Evolutionary conservation across 202 grass and related monocot genomes (phyloP).

Genomic region (Cymbopogon flexuosus): DNA sequence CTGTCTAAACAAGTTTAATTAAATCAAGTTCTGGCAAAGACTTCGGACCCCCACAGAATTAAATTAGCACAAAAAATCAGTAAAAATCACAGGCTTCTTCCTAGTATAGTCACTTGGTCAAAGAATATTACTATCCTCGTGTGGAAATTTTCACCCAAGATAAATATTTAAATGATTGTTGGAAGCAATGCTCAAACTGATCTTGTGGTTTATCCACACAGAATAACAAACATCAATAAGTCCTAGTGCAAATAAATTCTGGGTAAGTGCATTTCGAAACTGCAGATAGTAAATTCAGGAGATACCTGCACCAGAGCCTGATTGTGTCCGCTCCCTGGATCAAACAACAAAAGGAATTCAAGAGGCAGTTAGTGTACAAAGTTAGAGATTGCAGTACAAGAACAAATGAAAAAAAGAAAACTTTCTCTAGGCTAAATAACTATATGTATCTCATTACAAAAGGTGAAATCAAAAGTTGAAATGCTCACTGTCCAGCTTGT

Average conservation of each 20-base stretch:
- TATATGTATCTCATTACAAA: neutral
- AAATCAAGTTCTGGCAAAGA: neutral
- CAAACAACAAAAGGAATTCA: conserved; percentile 16
- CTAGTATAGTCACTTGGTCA: neutral
- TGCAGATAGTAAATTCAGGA: neutral
- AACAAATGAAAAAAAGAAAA: neutral
- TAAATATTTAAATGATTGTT: neutral
- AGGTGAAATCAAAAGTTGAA: neutral
- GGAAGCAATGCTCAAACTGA: neutral
- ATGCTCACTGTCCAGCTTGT: conserved; percentile 66
- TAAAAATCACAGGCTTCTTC: neutral
- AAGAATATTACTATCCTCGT: neutral
- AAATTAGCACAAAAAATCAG: neutral
- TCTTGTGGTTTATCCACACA: neutral
- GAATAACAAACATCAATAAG: neutral
- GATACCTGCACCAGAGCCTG: conserved; percentile 49
- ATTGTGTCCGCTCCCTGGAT: conserved; percentile 56
- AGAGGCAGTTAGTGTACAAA: neutral
- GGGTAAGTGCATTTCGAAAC: neutral
- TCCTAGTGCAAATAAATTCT: neutral
- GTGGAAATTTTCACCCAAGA: neutral
- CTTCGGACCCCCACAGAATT: neutral
- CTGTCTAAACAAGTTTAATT: neutral
- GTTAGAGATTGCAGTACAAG: neutral
- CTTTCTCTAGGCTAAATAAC: conserved; percentile 7